phyloP scores from a whole-genome alignment of 164 flowering plant genomes.

The Liriodendron chinense region DNA sequence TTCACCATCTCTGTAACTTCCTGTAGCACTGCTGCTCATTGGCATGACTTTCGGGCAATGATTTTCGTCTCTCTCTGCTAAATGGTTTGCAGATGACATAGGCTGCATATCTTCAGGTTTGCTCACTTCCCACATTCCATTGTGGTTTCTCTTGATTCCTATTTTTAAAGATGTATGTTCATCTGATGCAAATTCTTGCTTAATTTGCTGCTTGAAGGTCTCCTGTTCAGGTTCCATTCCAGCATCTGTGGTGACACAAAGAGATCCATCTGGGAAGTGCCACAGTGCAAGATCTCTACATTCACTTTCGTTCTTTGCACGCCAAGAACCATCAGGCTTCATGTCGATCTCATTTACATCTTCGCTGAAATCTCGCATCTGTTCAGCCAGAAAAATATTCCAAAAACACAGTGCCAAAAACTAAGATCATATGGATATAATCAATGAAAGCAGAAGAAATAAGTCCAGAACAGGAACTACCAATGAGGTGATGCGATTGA shows the following conservation, averaged over 20 bases:
- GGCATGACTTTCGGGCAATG: constrained; percentile 47
- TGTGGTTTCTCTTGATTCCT: constrained; percentile 62
- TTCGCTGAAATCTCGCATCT: constrained; percentile 85
- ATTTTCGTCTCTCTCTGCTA: constrained; percentile 33
- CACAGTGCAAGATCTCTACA: constrained; percentile 64
- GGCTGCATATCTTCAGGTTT: constrained; percentile 57
- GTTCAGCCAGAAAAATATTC: constrained; percentile 9
- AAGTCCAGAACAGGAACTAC: constrained; percentile 32
- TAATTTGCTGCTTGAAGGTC: constrained; percentile 42
- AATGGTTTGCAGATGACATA: constrained; percentile 41
- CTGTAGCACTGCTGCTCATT: constrained; percentile 86
- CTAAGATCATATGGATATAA: background rate
- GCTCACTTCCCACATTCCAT: constrained; percentile 83
- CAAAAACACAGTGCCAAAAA: background rate
- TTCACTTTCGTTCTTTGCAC: constrained; percentile 70
- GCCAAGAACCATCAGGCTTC: constrained; percentile 98
- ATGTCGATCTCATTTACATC: constrained; percentile 87
- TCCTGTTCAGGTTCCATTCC: constrained; percentile 47
- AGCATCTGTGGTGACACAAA: constrained; percentile 34
- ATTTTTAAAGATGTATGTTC: constrained; percentile 59
- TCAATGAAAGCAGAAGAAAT: background rate
- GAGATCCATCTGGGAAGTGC: constrained; percentile 77
- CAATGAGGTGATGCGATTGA: constrained; percentile 79
- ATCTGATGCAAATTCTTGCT: constrained; percentile 70
- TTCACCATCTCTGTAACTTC: constrained; percentile 81